phyloP scores from a whole-genome alignment of 2,329 filamentous ascomycete species.

The Madurella mycetomatis region DNA sequence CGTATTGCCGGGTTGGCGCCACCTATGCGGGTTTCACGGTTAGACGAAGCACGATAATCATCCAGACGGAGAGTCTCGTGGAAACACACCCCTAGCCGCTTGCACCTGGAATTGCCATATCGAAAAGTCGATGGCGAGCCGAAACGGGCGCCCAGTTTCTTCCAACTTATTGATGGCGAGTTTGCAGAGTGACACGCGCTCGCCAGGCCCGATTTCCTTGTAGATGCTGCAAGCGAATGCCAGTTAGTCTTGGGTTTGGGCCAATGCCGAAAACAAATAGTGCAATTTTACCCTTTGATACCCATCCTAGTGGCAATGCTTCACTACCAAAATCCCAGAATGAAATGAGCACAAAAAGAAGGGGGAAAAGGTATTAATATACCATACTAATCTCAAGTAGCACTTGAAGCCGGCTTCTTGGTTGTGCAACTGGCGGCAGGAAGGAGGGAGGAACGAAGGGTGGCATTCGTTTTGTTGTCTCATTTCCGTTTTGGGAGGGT shows the following conservation, averaged over 20 bases:
- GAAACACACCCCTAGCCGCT: conserved; percentile 60
- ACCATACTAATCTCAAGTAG: neutral
- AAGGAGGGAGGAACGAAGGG: neutral
- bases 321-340: neutral
- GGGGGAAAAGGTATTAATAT: neutral
- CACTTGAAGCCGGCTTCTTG: neutral
- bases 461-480: conserved; percentile 28
- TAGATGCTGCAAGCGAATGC: conserved; percentile 62
- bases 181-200: conserved; percentile 75
- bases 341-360: neutral
- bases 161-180: conserved; percentile 75
- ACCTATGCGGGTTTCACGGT: conserved; percentile 40
- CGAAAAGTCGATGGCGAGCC: conserved; percentile 87
- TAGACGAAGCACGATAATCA: neutral
- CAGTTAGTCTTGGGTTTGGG: neutral
- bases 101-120: conserved; percentile 98
- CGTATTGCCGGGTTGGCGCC: conserved; percentile 86
- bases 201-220: conserved; percentile 77
- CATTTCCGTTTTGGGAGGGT: conserved; percentile 27
- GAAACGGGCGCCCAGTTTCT: conserved; percentile 64
- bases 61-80: neutral
- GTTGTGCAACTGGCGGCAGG: neutral
- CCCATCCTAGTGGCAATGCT: conserved; percentile 44
- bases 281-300: conserved; percentile 56
- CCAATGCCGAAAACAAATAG: neutral